A percentile compares a stretch with the other conserved stretches of the same genome.
These are phyloP conservation scores for Puccinia hordei DNA, from an alignment of 1,284 basidiomycete genomes.

Conservation along the genomic window DNA sequence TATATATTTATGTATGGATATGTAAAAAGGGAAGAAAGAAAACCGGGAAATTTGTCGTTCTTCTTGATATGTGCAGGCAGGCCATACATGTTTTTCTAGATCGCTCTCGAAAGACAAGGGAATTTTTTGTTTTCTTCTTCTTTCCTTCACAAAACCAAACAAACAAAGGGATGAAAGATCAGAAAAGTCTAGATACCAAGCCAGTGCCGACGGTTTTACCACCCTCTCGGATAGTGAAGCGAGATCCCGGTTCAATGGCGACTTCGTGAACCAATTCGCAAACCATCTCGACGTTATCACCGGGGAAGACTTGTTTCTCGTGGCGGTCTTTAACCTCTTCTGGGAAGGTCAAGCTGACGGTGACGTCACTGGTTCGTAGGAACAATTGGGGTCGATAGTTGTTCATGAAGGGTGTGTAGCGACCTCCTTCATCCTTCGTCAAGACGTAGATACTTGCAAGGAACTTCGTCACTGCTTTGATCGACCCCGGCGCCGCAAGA, in stretches of 20 bases:
- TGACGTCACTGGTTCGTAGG: slow-evolving; percentile 93
- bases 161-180: neutral
- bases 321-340: slow-evolving; percentile 68
- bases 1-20: neutral
- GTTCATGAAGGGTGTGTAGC: slow-evolving; percentile 94
- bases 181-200: slow-evolving; percentile 43
- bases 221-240: slow-evolving; percentile 97
- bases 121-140: neutral
- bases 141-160: neutral
- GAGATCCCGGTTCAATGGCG: slow-evolving; percentile 85
- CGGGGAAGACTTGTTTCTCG: slow-evolving; percentile 84
- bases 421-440: slow-evolving; percentile 97
- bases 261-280: slow-evolving; percentile 84
- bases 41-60: neutral
- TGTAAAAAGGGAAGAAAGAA: neutral
- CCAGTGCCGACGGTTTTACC: slow-evolving; percentile 70
- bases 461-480: slow-evolving; percentile 94
- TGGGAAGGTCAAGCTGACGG: slow-evolving; percentile 81
- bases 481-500: slow-evolving; percentile 83
- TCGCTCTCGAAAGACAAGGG: neutral
- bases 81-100: neutral
- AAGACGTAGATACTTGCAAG: slow-evolving; percentile 87
- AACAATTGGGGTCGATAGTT: slow-evolving; percentile 97
- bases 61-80: neutral
- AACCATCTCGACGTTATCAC: slow-evolving; percentile 94